Conservation (phyloP, 352 stramenopile genomes). For the Albugo laibachii region DNA sequence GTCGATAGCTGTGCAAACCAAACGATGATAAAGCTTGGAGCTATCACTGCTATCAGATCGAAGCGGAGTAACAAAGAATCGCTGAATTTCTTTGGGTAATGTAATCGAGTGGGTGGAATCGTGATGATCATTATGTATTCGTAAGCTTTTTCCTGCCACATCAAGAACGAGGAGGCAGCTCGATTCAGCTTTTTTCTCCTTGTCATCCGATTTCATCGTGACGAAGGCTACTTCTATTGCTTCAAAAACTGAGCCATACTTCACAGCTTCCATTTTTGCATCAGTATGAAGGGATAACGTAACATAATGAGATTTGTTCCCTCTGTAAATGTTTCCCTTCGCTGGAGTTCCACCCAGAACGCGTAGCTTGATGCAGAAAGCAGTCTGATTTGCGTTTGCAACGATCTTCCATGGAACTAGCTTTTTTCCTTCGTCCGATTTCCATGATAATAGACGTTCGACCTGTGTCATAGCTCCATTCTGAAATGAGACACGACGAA, state of each 20-base stretch:
- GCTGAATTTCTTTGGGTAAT: not conserved
- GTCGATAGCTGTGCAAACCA: not conserved
- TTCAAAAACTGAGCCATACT: too few relatives aligned
- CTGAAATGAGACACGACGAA: slow-evolving; percentile 31
- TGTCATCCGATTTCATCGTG: slow-evolving; percentile 18
- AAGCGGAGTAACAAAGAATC: not conserved
- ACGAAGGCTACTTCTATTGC: slow-evolving; percentile 26
- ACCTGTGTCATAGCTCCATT: slow-evolving; percentile 27
- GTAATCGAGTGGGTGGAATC: slow-evolving; percentile 13
- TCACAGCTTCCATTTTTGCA: not conserved
- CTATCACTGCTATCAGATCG: not conserved
- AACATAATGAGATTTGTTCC: too few relatives aligned
- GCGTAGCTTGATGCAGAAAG: slow-evolving; percentile 25
- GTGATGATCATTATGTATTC: slow-evolving; percentile 20
- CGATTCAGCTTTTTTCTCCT: slow-evolving; percentile 16
- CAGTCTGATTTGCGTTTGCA: slow-evolving; percentile 18
- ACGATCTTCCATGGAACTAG: slow-evolving; percentile 30
- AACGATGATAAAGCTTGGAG: not conserved
- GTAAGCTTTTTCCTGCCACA: too few relatives aligned
- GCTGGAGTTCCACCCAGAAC: slow-evolving; percentile 1
- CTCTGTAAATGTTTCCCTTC: too few relatives aligned
- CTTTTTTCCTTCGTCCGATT: slow-evolving; percentile 23
- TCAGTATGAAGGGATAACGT: not conserved
- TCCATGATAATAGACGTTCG: slow-evolving; percentile 24
- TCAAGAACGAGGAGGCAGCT: slow-evolving; percentile 14